Conservation (phyloP, 371 early-diverging fungal species). For the Mortierella sp. region DNA sequence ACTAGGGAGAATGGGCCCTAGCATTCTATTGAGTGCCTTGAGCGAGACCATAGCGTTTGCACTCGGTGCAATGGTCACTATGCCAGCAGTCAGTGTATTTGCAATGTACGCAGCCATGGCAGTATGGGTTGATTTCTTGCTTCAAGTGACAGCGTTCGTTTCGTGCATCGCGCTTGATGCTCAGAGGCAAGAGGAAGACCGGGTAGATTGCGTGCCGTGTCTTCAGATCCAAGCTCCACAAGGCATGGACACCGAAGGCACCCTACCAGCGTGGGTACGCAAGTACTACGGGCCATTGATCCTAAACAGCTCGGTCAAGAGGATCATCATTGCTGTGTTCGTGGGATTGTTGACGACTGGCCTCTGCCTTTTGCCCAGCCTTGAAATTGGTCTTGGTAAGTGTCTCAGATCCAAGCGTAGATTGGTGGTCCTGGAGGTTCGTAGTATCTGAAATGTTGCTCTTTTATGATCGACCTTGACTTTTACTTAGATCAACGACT, state of each 20-base stretch:
- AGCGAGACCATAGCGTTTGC: conserved; percentile 81
- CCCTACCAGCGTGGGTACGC: conserved; percentile 60
- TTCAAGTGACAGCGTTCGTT: conserved; percentile 79
- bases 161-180: conserved; percentile 77
- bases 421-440: not conserved
- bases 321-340: conserved; percentile 61
- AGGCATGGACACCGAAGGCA: conserved; percentile 63
- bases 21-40: conserved; percentile 72
- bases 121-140: conserved; percentile 76
- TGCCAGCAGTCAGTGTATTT: conserved; percentile 85
- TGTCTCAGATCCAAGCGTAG: not conserved
- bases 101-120: conserved; percentile 79
- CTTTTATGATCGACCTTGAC: too few relatives aligned
- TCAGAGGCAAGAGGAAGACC: conserved; percentile 63
- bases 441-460: not conserved
- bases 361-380: conserved; percentile 61
- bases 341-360: conserved; percentile 65
- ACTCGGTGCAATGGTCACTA: conserved; percentile 74
- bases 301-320: conserved; percentile 61
- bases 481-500: conserved; percentile 68
- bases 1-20: conserved; percentile 76
- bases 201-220: conserved; percentile 76
- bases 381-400: conserved; percentile 67
- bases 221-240: conserved; percentile 65
- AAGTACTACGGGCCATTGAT: conserved; percentile 70